Conservation (phyloP, 306 rosid species). For the Lotus japonicus region DNA sequence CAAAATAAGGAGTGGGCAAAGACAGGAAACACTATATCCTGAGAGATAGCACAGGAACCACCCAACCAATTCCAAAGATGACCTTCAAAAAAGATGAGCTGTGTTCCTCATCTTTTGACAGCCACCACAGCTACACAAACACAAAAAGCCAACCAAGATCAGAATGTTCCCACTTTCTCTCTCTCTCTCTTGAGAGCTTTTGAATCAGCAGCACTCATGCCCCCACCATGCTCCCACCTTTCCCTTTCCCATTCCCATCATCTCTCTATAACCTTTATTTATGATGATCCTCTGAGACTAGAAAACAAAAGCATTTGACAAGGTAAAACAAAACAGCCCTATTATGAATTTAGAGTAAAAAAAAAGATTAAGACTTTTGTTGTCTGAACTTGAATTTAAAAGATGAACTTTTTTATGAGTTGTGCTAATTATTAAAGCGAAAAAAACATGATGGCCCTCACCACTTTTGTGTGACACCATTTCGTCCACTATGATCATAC, state of each 20-base stretch:
- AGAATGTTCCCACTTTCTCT: constrained; percentile 54
- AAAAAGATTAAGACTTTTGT: neutral
- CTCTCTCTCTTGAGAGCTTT: constrained; percentile 34
- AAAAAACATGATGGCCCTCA: constrained; percentile 25
- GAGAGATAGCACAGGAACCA: constrained; percentile 21
- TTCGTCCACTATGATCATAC: neutral
- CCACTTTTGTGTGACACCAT: too few relatives aligned
- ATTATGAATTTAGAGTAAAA: neutral
- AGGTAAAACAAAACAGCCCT: neutral
- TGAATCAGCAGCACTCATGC: constrained; percentile 65
- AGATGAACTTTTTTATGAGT: neutral
- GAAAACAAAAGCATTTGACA: constrained; percentile 1
- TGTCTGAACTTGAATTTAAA: neutral
- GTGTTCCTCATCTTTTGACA: constrained; percentile 71
- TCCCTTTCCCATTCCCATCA: too few relatives aligned
- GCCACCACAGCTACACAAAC: constrained; percentile 62
- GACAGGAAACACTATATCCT: constrained; percentile 19
- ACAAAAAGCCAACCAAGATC: constrained; percentile 65
- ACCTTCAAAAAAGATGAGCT: constrained; percentile 51
- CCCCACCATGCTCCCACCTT: constrained; percentile 25
- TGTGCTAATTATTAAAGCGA: neutral
- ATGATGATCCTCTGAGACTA: neutral
- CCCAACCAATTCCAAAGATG: constrained; percentile 37
- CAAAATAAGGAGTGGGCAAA: constrained; percentile 20
- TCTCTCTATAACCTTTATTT: constrained; percentile 15